Percentiles rank a stretch among this genome's conserved stretches.
Evolutionary conservation across 1,139 yeast genomes (phyloP).

Genomic region (Protomyces gravidus): DNA sequence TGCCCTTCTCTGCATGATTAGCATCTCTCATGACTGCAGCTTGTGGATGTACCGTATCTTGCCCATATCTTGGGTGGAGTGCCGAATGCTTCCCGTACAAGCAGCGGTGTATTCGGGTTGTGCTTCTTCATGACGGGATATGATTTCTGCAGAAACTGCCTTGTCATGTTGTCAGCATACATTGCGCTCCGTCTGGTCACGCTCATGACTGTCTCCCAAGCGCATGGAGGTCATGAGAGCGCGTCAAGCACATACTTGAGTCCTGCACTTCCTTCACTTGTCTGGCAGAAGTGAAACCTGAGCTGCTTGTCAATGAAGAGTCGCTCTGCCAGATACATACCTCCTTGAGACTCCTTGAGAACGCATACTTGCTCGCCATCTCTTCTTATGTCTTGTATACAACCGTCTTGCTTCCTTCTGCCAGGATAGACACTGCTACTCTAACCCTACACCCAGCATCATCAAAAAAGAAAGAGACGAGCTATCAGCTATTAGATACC

Average conservation of each 20-base stretch:
- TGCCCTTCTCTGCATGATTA: conserved; percentile 32
- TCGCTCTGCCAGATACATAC: conserved; percentile 9
- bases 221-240: neutral
- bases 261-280: conserved; percentile 64
- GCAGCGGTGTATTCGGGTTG: conserved; percentile 60
- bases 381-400: too few species aligned
- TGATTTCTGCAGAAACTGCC: conserved; percentile 57
- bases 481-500: too few species aligned
- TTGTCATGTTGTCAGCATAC: conserved; percentile 3
- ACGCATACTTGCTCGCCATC: conserved; percentile 55
- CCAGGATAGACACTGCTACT: too few species aligned
- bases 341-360: conserved; percentile 57
- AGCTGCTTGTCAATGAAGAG: conserved; percentile 48
- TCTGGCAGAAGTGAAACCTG: conserved; percentile 73
- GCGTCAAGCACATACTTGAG: conserved; percentile 46
- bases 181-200: neutral
- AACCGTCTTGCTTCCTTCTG: too few species aligned
- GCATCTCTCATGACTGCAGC: neutral
- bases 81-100: conserved; percentile 71
- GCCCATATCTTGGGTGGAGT: conserved; percentile 69
- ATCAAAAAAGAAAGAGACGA: too few species aligned
- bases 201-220: neutral
- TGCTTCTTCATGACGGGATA: conserved; percentile 57
- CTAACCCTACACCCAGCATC: too few species aligned
- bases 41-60: conserved; percentile 48